Conservation (phyloP, 176 grass and related monocot species). For the Saccharum officinarum region DNA sequence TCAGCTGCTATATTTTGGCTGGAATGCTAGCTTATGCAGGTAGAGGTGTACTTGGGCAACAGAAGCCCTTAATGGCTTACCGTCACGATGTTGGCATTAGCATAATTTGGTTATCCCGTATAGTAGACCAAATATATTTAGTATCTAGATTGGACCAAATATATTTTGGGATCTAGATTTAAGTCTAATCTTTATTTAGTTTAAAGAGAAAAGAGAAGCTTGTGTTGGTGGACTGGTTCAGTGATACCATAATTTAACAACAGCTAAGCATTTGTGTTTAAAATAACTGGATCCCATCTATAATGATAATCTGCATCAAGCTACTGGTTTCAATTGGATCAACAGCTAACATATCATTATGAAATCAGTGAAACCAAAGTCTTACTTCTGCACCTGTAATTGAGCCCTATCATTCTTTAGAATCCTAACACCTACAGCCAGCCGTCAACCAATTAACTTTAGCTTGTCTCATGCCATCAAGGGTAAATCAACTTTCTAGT, state of each 20-base stretch:
- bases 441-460: not conserved
- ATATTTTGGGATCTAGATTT: not conserved
- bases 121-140: not conserved
- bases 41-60: not conserved
- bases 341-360: not conserved
- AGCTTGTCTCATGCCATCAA: not conserved
- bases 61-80: not conserved
- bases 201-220: not conserved
- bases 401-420: not conserved
- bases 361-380: not conserved
- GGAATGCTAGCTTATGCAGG: not conserved
- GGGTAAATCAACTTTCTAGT: not conserved
- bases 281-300: not conserved
- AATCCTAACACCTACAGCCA: not conserved
- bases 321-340: not conserved
- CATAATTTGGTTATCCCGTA: not conserved
- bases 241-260: not conserved
- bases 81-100: not conserved
- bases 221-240: conserved; percentile 2
- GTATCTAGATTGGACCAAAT: not conserved
- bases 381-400: not conserved
- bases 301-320: not conserved
- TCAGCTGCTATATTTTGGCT: not conserved
- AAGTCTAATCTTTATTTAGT: not conserved
- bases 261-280: not conserved